Percentiles rank a stretch among this genome's conserved stretches.
phyloP scores from a whole-genome alignment of 805 yeast species.

The Grigorovia jiainica region DNA sequence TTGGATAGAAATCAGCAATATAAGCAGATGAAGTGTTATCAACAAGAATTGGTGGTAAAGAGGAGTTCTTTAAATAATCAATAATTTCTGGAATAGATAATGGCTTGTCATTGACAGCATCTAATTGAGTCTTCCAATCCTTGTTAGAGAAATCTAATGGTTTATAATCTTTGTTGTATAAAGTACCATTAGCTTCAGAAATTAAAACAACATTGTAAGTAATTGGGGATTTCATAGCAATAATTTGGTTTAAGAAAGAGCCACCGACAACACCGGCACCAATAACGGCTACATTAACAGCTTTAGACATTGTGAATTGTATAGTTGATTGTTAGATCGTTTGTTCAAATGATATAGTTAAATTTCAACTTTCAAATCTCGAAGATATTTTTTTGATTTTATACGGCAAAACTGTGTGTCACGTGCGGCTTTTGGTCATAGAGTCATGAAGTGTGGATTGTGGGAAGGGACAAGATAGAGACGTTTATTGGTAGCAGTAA shows the following conservation, averaged over 20 bases:
- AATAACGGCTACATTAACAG: conserved; percentile 61
- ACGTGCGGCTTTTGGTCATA: no score
- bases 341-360: no score
- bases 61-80: conserved; percentile 53
- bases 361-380: no score
- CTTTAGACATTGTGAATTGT: conserved; percentile 32
- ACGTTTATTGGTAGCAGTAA: no score
- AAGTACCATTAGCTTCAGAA: conserved; percentile 64
- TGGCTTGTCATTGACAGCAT: conserved; percentile 35
- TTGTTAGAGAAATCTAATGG: conserved; percentile 50
- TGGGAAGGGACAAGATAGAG: no score
- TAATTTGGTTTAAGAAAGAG: conserved; percentile 77
- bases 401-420: background rate
- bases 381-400: no score
- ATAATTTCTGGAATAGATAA: conserved; percentile 51
- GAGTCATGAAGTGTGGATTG: no score
- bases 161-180: conserved; percentile 56
- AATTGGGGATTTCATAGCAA: conserved; percentile 49
- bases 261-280: conserved; percentile 96
- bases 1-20: conserved; percentile 70
- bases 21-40: conserved; percentile 88
- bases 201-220: conserved; percentile 70
- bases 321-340: background rate
- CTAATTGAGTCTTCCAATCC: conserved; percentile 44
- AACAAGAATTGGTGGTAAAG: conserved; percentile 70